These are phyloP conservation scores for Citrus sp. DNA, from an alignment of 345 rosid genomes.

Conservation along the genomic window DNA sequence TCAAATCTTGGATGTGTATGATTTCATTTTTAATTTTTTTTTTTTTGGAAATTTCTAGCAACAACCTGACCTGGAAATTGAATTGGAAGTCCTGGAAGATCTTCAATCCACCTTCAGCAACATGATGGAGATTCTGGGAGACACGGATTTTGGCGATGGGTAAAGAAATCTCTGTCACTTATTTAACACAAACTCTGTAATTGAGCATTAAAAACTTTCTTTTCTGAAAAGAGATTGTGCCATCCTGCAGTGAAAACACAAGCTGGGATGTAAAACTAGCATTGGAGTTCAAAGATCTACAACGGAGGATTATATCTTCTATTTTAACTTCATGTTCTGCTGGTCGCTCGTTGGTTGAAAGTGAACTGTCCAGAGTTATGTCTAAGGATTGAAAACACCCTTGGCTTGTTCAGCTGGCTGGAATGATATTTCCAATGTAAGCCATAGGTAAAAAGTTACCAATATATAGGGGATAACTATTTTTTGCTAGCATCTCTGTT, in stretches of 20 bases:
- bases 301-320: conserved; percentile 69
- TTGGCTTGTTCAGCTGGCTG: conserved; percentile 1
- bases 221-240: background rate
- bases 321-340: conserved; percentile 60
- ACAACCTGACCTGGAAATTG: conserved; percentile 49
- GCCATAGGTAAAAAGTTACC: background rate
- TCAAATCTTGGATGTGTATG: background rate
- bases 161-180: conserved; percentile 16
- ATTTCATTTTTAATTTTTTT: background rate
- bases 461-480: background rate
- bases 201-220: background rate
- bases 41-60: conserved; percentile 30
- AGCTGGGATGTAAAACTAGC: conserved; percentile 72
- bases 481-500: background rate
- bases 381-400: conserved; percentile 4
- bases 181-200: background rate
- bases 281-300: conserved; percentile 47
- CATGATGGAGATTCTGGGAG: conserved; percentile 68
- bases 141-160: conserved; percentile 42
- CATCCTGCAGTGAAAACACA: conserved; percentile 40
- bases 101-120: conserved; percentile 50
- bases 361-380: conserved; percentile 26
- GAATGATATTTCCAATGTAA: background rate
- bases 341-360: conserved; percentile 58
- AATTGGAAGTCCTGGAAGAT: conserved; percentile 59